Percentiles rank a stretch among this genome's conserved stretches.
phyloP scores from a whole-genome alignment of 257 asterid species.

The Pogostemon cablin region DNA sequence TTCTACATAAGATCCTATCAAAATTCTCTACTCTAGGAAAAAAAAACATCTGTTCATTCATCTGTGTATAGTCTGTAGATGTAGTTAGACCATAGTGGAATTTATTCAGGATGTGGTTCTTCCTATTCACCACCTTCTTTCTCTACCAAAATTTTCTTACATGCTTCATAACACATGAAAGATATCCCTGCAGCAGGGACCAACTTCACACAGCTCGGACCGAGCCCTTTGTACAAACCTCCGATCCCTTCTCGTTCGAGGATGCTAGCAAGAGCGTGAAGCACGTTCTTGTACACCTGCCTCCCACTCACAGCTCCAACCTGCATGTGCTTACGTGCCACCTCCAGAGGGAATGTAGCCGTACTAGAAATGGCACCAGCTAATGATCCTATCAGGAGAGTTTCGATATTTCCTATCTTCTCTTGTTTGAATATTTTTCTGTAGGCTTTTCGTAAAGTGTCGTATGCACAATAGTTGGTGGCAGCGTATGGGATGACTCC shows the following conservation, averaged over 20 bases:
- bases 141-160: constrained; percentile 88
- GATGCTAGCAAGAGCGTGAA: constrained; percentile 81
- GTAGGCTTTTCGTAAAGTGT: constrained; percentile 72
- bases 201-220: constrained; percentile 87
- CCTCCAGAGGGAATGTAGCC: constrained; percentile 94
- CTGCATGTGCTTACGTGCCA: constrained; percentile 96
- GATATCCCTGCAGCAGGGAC: constrained; percentile 99
- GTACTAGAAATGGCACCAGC: constrained; percentile 96
- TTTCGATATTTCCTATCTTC: constrained; percentile 79
- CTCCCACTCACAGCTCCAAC: constrained; percentile 89
- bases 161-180: constrained; percentile 96
- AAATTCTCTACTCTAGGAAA: constrained; percentile 26
- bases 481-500: constrained; percentile 96
- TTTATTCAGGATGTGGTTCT: background rate
- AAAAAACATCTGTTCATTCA: background rate
- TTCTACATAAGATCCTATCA: constrained; percentile 8
- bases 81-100: background rate
- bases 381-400: constrained; percentile 84
- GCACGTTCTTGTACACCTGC: constrained; percentile 70
- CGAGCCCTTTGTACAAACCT: constrained; percentile 88
- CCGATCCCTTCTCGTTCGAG: constrained; percentile 74
- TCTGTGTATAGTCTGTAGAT: constrained; percentile 2
- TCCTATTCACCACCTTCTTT: constrained; percentile 56
- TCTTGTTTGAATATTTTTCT: constrained; percentile 59
- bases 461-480: constrained; percentile 87